Base-by-base conservation (phyloP, 2,329 filamentous ascomycete genomes). In the Waltergamsia citrina region DNA sequence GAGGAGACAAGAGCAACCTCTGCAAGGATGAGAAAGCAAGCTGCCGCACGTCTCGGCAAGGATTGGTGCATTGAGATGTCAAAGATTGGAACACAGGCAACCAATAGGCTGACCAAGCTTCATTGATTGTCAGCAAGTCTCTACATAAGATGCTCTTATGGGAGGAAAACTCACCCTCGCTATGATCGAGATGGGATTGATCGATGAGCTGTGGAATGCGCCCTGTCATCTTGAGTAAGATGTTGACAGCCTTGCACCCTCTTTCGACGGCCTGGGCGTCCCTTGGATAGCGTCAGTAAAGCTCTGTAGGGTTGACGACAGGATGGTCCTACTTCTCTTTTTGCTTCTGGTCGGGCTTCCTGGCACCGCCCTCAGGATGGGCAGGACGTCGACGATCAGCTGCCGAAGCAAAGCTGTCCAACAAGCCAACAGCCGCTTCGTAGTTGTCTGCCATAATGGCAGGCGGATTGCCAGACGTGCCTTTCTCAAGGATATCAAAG, bases 31-130 rank as follows among this genome's bases (percentile, higher is more conserved):
- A 78, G 46, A 96, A 85, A 2, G 92, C 86, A 49, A 93, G 74
- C 48, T 94, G 84, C 4, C 92, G 79, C 38, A 98, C 85, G 47
- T 95, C 88, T 35, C 90, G 82, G 51, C 87, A 95, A 1, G 88
- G 87, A 52, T 96, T 98, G 35, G 85, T 85, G 58, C 88, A 95
- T 59, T 98, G 92, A 5, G 77, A 78, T 4, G 84, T 92, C 14
- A 98, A 64, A 6, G 86, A 84, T 45, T 86, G 78, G 58, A 98
- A 92, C 18, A 98, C 87, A 2, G 90, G 92, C 11, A 88, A 80
- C 92, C 92, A 98, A 56, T 98, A 98, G 7, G 92, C 86, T 33
- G 86, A 87, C 92, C 92, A 98, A 11, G 92, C 92, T 84, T 42
- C n/a, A 30, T 6, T 16, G 22, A n/a, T 26, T 9, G 34, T 53